A percentile compares a stretch with the other conserved stretches of the same genome.
Conservation (phyloP, 1,284 basidiomycete species). For the Apiotrichum laibachii region DNA sequence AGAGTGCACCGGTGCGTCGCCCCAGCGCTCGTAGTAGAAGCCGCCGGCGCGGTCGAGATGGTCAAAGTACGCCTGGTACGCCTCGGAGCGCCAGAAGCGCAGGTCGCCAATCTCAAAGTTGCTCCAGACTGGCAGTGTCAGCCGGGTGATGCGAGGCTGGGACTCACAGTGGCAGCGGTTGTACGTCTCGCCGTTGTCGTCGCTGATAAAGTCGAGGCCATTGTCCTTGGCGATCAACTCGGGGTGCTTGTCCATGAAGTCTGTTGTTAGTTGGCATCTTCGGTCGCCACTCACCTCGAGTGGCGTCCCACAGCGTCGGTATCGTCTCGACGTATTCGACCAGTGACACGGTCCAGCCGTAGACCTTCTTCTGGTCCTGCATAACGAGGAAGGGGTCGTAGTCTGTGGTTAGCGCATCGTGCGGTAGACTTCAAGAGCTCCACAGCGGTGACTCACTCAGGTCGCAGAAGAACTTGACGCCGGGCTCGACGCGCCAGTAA, state of each 20-base stretch:
- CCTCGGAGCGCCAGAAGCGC: slow-evolving; percentile 74
- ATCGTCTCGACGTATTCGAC: slow-evolving; percentile 76
- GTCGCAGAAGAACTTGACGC: slow-evolving; percentile 73
- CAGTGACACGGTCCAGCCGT: slow-evolving; percentile 74
- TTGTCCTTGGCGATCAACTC: slow-evolving; percentile 68
- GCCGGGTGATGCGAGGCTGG: neutral
- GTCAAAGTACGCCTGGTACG: slow-evolving; percentile 74
- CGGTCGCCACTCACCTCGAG: slow-evolving; percentile 57
- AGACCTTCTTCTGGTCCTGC: slow-evolving; percentile 72
- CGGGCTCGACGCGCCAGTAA: slow-evolving; percentile 86
- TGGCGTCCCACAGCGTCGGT: slow-evolving; percentile 68
- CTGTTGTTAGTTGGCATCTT: slow-evolving; percentile 42
- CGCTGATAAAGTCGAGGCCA: slow-evolving; percentile 69
- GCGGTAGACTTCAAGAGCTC: no score
- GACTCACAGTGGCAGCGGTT: slow-evolving; percentile 76
- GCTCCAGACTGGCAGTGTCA: slow-evolving; percentile 61
- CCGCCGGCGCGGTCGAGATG: slow-evolving; percentile 74
- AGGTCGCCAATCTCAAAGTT: slow-evolving; percentile 76
- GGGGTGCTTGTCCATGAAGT: slow-evolving; percentile 67
- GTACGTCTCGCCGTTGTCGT: slow-evolving; percentile 66
- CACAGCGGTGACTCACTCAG: slow-evolving; percentile 42
- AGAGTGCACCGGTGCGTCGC: slow-evolving; percentile 81
- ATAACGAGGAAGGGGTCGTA: slow-evolving; percentile 86
- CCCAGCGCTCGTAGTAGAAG: slow-evolving; percentile 73
- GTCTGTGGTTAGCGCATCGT: slow-evolving; percentile 37